Conservation (phyloP, 1,139 yeast genomes). For the Hyphopichia khmerensis region DNA sequence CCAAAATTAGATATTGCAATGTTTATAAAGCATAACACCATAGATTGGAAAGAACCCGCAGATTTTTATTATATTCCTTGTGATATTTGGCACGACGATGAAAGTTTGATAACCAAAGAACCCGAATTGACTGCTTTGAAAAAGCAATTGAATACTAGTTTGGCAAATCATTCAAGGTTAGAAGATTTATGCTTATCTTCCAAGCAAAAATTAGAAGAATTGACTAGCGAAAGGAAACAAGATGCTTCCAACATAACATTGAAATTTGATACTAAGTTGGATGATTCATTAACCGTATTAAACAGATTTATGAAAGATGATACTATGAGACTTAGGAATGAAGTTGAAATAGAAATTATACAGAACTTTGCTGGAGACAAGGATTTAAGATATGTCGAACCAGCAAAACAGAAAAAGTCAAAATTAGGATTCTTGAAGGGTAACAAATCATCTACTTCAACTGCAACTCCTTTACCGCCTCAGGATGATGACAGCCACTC, state of each 20-base stretch:
- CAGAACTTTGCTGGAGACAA: slow-evolving; percentile 81
- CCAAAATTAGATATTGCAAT: slow-evolving; percentile 81
- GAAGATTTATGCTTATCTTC: slow-evolving; percentile 45
- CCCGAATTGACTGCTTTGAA: slow-evolving; percentile 68
- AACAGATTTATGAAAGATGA: slow-evolving; percentile 73
- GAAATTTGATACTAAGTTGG: slow-evolving; percentile 55
- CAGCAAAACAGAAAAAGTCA: slow-evolving; percentile 49
- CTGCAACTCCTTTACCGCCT: slow-evolving; percentile 6
- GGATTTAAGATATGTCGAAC: slow-evolving; percentile 55
- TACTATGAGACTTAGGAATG: slow-evolving; percentile 66
- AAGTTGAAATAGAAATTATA: slow-evolving; percentile 88
- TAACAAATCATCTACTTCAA: slow-evolving; percentile 13
- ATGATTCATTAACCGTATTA: slow-evolving; percentile 53
- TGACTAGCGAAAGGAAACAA: slow-evolving; percentile 33
- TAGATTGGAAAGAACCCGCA: slow-evolving; percentile 79
- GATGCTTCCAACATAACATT: slow-evolving; percentile 34
- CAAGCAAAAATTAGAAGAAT: slow-evolving; percentile 54
- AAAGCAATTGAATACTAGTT: slow-evolving; percentile 52
- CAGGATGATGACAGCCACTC: slow-evolving; percentile 25
- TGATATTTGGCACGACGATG: slow-evolving; percentile 97
- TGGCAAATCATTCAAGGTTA: slow-evolving; percentile 42
- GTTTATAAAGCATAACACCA: slow-evolving; percentile 84
- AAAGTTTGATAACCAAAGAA: slow-evolving; percentile 61
- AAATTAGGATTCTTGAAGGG: slow-evolving; percentile 50
- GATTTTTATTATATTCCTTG: slow-evolving; percentile 87